phyloP scores from a whole-genome alignment of 306 rosid genomes.

The Lathyrus sativus region DNA sequence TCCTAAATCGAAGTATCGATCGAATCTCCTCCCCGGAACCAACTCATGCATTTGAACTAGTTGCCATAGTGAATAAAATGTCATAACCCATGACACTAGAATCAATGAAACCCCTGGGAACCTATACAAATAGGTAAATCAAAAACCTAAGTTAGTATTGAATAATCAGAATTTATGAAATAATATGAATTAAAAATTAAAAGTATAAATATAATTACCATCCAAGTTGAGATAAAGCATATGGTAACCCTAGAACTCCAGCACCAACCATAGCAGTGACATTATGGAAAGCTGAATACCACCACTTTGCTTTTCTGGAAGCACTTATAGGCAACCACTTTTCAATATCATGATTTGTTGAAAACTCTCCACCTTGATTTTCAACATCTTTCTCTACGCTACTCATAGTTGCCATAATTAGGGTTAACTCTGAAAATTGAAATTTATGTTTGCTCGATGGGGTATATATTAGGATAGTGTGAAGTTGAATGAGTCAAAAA shows the following conservation, averaged over 20 bases:
- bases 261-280: slow-evolving; percentile 61
- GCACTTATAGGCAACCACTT: slow-evolving; percentile 38
- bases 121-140: slow-evolving; percentile 36
- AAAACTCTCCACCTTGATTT: too few relatives aligned
- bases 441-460: too few relatives aligned
- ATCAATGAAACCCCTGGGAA: slow-evolving; percentile 45
- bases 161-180: neutral
- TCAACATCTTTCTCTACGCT: too few relatives aligned
- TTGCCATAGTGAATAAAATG: slow-evolving; percentile 69
- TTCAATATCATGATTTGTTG: neutral
- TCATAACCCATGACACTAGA: slow-evolving; percentile 54
- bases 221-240: slow-evolving; percentile 47
- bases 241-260: slow-evolving; percentile 48
- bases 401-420: too few relatives aligned
- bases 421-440: too few relatives aligned
- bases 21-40: slow-evolving; percentile 58
- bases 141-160: neutral
- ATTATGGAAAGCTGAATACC: slow-evolving; percentile 51
- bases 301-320: slow-evolving; percentile 48
- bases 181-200: neutral
- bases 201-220: slow-evolving; percentile 31
- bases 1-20: slow-evolving; percentile 62
- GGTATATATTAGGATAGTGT: too few relatives aligned
- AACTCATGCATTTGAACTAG: slow-evolving; percentile 58
- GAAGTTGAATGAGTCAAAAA: too few relatives aligned